Evolutionary conservation across 441 rosid species (phyloP).

Genomic region (Euphorbia schlechtendalii): DNA sequence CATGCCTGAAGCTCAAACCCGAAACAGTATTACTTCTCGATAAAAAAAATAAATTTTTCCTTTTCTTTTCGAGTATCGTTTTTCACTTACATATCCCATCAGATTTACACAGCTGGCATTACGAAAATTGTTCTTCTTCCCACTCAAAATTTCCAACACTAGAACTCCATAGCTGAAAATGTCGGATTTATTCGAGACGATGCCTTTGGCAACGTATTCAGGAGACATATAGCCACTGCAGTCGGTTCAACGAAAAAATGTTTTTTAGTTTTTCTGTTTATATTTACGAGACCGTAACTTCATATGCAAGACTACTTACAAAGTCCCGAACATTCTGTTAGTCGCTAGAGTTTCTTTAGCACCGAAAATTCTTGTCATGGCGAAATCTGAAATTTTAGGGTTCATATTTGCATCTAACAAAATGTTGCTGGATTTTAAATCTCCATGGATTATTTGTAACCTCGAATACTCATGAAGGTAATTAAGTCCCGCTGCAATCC

Average conservation of each 20-base stretch:
- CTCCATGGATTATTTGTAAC: not conserved
- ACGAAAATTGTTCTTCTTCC: constrained; percentile 9
- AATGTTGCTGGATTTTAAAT: constrained; percentile 8
- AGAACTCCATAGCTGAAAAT: constrained; percentile 6
- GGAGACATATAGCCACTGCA: constrained; percentile 5
- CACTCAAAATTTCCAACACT: constrained; percentile 8
- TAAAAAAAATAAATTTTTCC: not conserved
- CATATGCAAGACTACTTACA: not conserved
- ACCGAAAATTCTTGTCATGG: not conserved
- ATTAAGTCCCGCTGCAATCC: not conserved
- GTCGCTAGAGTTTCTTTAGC: not conserved
- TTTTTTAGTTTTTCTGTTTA: not conserved
- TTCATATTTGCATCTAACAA: constrained; percentile 1
- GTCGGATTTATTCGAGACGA: constrained; percentile 8
- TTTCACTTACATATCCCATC: constrained; percentile 1
- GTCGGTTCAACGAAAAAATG: not conserved
- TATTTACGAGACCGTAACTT: not conserved
- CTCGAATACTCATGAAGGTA: constrained; percentile 9
- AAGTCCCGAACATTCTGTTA: constrained; percentile 3
- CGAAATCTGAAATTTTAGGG: constrained; percentile 8
- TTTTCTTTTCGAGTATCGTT: not conserved
- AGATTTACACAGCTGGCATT: not conserved
- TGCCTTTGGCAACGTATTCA: constrained; percentile 7
- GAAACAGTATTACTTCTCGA: no score
- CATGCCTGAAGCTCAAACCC: constrained; percentile 1